Evolutionary conservation across 106 monocot genomes (phyloP).

Genomic region (Phalaenopsis equestris): DNA sequence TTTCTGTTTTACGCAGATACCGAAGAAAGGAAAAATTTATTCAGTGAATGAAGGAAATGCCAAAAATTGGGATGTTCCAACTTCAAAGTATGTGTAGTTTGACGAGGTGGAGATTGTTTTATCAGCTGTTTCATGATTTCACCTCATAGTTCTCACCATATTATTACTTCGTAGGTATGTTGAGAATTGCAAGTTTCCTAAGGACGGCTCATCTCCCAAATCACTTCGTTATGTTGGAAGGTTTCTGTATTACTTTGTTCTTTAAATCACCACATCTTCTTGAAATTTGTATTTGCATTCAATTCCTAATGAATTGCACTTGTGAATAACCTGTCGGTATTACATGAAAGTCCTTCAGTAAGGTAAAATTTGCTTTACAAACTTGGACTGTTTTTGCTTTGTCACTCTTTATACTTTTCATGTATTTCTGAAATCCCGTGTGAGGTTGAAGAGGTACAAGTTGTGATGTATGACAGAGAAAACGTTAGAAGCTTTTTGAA

Average conservation of each 20-base stretch:
- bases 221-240: slow-evolving; percentile 98
- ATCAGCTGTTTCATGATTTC: not conserved
- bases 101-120: not conserved
- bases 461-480: not conserved
- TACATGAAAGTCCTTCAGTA: no score
- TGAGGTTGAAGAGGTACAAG: not conserved
- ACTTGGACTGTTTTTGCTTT: no score
- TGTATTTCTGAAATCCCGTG: no score
- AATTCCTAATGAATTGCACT: not conserved
- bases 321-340: no score
- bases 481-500: not conserved
- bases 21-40: slow-evolving; percentile 92
- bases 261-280: not conserved
- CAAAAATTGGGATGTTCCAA: slow-evolving; percentile 92
- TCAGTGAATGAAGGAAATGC: slow-evolving; percentile 99
- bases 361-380: no score
- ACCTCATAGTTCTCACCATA: not conserved
- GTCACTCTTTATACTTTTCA: no score
- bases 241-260: slow-evolving; percentile 15
- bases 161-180: slow-evolving; percentile 48
- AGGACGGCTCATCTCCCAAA: slow-evolving; percentile 79
- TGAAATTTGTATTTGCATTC: no score
- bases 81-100: slow-evolving; percentile 53
- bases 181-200: slow-evolving; percentile 89
- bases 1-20: slow-evolving; percentile 50